These are phyloP conservation scores for Lentinula detonsa DNA, from an alignment of 768 basidiomycete species.

Conservation along the genomic window DNA sequence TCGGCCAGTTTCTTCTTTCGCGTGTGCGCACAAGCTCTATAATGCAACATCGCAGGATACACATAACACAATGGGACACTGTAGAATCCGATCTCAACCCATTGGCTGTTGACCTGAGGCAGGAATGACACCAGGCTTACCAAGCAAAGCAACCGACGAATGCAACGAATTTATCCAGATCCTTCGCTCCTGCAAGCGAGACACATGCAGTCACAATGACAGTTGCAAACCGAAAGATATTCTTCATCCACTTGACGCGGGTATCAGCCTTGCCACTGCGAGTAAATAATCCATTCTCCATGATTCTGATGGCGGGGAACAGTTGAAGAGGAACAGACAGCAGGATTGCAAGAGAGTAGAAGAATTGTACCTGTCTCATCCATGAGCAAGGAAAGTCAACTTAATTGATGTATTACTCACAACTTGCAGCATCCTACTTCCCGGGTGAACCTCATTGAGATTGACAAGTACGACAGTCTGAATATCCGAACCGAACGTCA, in stretches of 20 bases:
- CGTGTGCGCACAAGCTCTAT: constrained; percentile 78
- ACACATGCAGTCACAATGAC: constrained; percentile 79
- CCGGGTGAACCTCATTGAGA: constrained; percentile 50
- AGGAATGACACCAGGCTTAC: constrained; percentile 34
- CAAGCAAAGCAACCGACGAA: constrained; percentile 93
- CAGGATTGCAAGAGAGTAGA: constrained; percentile 90
- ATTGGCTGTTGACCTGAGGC: neutral
- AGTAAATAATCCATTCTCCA: constrained; percentile 92
- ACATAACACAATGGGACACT: constrained; percentile 93
- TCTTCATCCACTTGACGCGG: constrained; percentile 95
- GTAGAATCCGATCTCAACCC: neutral
- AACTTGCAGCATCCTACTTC: constrained; percentile 81
- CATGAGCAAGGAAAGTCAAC: neutral
- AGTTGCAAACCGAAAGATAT: constrained; percentile 70
- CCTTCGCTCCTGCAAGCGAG: constrained; percentile 76
- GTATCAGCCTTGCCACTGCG: constrained; percentile 77
- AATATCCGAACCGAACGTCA: constrained; percentile 81
- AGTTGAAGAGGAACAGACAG: constrained; percentile 91
- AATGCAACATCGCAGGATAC: constrained; percentile 91
- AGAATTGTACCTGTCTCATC: constrained; percentile 58
- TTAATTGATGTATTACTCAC: constrained; percentile 38
- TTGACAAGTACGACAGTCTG: constrained; percentile 95
- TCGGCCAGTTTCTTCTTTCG: constrained; percentile 60
- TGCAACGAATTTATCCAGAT: constrained; percentile 94
- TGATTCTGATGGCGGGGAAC: constrained; percentile 95